phyloP scores from a whole-genome alignment of 2,329 filamentous ascomycete genomes.

The Arthrobotrys conoides region DNA sequence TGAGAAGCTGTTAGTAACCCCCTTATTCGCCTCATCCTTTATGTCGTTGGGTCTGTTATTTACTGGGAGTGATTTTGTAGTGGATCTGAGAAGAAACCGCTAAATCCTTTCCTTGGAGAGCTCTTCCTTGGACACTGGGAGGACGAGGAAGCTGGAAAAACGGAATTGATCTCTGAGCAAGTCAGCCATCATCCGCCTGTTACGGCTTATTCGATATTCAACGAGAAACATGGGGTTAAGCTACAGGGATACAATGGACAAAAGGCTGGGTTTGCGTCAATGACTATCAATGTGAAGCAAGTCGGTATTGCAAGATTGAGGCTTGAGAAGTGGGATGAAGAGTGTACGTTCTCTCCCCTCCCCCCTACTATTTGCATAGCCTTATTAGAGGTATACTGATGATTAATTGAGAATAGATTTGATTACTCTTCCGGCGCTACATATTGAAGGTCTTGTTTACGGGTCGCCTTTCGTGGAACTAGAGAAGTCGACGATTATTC shows the following conservation, averaged over 20 bases:
- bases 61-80: slow-evolving; percentile 42
- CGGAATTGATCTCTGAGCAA: slow-evolving; percentile 91
- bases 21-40: neutral
- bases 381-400: neutral
- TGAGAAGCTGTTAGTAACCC: slow-evolving; percentile 63
- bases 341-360: slow-evolving; percentile 64
- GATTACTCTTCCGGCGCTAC: slow-evolving; percentile 89
- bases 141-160: slow-evolving; percentile 80
- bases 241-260: slow-evolving; percentile 96
- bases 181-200: slow-evolving; percentile 95
- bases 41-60: neutral
- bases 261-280: slow-evolving; percentile 89
- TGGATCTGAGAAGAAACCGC: slow-evolving; percentile 86
- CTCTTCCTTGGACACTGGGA: slow-evolving; percentile 93
- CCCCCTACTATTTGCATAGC: no score
- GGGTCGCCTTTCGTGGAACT: slow-evolving; percentile 91
- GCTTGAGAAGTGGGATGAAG: slow-evolving; percentile 70
- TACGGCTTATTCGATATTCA: slow-evolving; percentile 93
- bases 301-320: slow-evolving; percentile 82
- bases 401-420: slow-evolving; percentile 70
- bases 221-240: slow-evolving; percentile 83
- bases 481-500: slow-evolving; percentile 86
- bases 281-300: slow-evolving; percentile 93
- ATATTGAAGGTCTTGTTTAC: slow-evolving; percentile 93
- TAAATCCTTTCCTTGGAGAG: slow-evolving; percentile 96